Base-by-base conservation (phyloP, 176 grass and related monocot genomes). In the Secale cereale region DNA sequence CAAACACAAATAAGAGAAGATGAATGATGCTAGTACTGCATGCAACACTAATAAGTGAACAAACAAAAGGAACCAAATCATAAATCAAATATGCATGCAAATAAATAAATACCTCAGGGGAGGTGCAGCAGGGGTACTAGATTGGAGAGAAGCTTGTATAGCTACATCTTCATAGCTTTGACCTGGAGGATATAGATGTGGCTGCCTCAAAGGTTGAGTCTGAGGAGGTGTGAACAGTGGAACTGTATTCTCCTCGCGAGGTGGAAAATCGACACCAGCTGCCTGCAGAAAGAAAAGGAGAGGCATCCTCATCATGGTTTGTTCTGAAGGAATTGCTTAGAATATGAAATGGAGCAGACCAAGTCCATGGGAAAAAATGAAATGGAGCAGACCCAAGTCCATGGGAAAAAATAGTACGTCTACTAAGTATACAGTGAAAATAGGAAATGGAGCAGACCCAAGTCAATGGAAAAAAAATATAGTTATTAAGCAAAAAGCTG, bases 181-280 rank as follows among this genome's bases (percentile, higher is more conserved):
- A 65, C 80, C 81, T 60, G 88, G 66, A 62, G 88, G 87, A 89
- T 91, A 82, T 61, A 91, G 23, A 84, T 94, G 88, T 45, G 89
- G 91, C 73, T 94, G 82, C 33, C 81, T 79, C 64, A 94, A 59
- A 8, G 97, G 97, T 64, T 92, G 91, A 69, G 78, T 94, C 89
- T 94, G 94, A 78, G 94, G 97, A 76, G 97, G 97, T 78, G 94
- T 94, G 86, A 99, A 99, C 43, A 99, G 69, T 10, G 94, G 97
- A 59, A 86, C 89, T 10, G 72, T 67, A 76, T 92, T 93, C 80
- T 99, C 94, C 39, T 84, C 88, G 29, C 92, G 88, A 59, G 92
- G 92, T 78, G 97, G 97, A 92, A 99, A 99, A 91, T 97, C 92
- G 61, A 99, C 84, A 86, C 97, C 97, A 87, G 90, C 91, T 88